phyloP scores from a whole-genome alignment of 1,284 basidiomycete species.

The Pseudozyma sp. region DNA sequence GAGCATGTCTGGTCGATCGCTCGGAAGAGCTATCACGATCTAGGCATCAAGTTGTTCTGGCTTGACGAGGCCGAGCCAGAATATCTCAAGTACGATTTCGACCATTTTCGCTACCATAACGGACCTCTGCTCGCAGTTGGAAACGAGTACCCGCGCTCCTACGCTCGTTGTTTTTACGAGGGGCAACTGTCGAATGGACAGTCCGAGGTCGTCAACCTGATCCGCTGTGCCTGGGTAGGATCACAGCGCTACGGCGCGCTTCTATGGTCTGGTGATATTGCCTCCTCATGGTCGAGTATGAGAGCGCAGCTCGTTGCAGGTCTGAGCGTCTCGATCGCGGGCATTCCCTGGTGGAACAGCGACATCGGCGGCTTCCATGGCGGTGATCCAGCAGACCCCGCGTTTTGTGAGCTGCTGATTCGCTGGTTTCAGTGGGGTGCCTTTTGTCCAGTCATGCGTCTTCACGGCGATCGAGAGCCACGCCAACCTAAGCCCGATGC shows the following conservation, averaged over 20 bases:
- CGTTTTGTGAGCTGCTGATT: conserved; percentile 23
- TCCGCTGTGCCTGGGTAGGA: conserved; percentile 37
- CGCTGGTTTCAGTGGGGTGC: conserved; percentile 45
- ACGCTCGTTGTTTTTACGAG: conserved; percentile 30
- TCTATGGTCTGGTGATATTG: conserved; percentile 37
- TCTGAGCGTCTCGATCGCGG: conserved; percentile 18
- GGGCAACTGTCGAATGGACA: conserved; percentile 24
- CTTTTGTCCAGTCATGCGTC: conserved; percentile 35
- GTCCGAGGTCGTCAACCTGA: conserved; percentile 16
- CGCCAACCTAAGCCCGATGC: conserved; percentile 19
- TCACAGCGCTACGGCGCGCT: conserved; percentile 30
- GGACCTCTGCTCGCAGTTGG: conserved; percentile 27
- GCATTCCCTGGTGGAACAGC: conserved; percentile 39
- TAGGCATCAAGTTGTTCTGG: conserved; percentile 34
- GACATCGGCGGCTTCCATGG: conserved; percentile 45
- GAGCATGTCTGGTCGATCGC: conserved; percentile 22
- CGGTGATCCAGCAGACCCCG: conserved; percentile 25
- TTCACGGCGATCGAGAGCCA: conserved; percentile 38
- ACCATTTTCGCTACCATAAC: conserved; percentile 29
- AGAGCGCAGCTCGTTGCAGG: conserved; percentile 26
- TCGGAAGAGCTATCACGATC: conserved; percentile 22
- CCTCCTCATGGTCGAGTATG: conserved; percentile 28
- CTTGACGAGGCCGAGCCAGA: conserved; percentile 42
- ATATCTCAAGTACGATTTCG: conserved; percentile 27
- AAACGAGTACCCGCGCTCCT: conserved; percentile 30